Evolutionary conservation across 805 yeast species (phyloP).

Genomic region (Yarrowia deformans): DNA sequence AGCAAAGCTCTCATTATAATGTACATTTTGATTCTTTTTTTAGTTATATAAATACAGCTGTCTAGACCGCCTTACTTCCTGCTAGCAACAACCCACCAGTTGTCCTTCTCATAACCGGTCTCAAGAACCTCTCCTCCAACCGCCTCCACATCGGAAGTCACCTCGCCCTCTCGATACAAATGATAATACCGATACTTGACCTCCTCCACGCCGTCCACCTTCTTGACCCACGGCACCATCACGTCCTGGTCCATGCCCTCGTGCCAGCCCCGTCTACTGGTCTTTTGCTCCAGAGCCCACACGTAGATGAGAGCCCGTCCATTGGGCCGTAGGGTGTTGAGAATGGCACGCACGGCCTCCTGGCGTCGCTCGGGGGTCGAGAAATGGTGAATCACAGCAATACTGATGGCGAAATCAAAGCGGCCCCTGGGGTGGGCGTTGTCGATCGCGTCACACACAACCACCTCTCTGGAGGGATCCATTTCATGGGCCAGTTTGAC

Average conservation of each 20-base stretch:
- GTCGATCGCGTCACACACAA: slow-evolving; percentile 81
- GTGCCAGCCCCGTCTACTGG: slow-evolving; percentile 86
- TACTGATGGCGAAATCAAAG: slow-evolving; percentile 88
- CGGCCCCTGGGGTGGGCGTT: slow-evolving; percentile 61
- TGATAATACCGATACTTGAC: slow-evolving; percentile 89
- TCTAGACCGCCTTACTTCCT: no score
- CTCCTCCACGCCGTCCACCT: slow-evolving; percentile 46
- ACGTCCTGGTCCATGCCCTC: slow-evolving; percentile 94
- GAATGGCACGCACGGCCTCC: slow-evolving; percentile 73
- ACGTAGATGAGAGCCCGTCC: slow-evolving; percentile 86
- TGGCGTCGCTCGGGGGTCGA: slow-evolving; percentile 82
- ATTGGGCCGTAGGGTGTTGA: slow-evolving; percentile 62
- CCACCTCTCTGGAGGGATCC: slow-evolving; percentile 54
- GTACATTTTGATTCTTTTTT: no score
- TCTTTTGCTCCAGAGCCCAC: slow-evolving; percentile 95
- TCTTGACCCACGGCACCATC: slow-evolving; percentile 91
- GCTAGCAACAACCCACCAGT: slow-evolving; percentile 79
- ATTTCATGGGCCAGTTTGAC: slow-evolving; percentile 55
- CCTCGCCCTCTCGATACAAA: slow-evolving; percentile 82
- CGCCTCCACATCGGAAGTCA: slow-evolving; percentile 67
- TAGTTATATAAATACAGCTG: no score
- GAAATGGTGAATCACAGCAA: slow-evolving; percentile 96
- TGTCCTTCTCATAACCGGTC: slow-evolving; percentile 89
- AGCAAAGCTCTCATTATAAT: no score
- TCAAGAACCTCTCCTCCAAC: slow-evolving; percentile 77